Conservation (phyloP, 2,329 filamentous ascomycete species). For the Ascochyta clinopodiicola region DNA sequence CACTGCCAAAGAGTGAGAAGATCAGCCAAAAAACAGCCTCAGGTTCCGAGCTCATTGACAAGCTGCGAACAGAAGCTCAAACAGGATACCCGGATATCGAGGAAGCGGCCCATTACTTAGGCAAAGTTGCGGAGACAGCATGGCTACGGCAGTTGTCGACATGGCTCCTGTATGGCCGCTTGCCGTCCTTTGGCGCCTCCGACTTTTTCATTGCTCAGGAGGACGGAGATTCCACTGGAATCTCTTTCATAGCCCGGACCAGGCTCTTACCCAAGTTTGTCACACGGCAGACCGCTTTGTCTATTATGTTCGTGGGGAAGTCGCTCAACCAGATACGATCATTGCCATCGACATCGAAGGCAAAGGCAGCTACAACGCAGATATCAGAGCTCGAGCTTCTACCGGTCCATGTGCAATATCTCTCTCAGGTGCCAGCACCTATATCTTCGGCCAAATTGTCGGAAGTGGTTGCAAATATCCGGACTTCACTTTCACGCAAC, state of each 20-base stretch:
- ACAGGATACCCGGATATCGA: constrained; percentile 91
- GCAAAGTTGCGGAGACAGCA: constrained; percentile 80
- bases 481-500: constrained; percentile 81
- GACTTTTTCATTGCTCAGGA: constrained; percentile 79
- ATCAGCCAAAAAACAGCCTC: constrained; percentile 55
- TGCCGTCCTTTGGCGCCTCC: constrained; percentile 76
- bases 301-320: constrained; percentile 88
- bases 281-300: constrained; percentile 73
- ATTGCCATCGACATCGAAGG: constrained; percentile 39
- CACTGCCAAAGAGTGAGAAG: constrained; percentile 19
- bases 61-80: constrained; percentile 75
- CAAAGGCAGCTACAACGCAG: constrained; percentile 33
- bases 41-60: constrained; percentile 78
- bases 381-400: constrained; percentile 64
- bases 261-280: constrained; percentile 81
- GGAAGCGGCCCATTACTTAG: constrained; percentile 73
- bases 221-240: constrained; percentile 42
- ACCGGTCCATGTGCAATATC: constrained; percentile 70
- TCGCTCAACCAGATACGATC: constrained; percentile 82
- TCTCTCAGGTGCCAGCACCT: constrained; percentile 74
- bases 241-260: constrained; percentile 37
- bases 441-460: constrained; percentile 75
- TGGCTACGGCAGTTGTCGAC: constrained; percentile 91
- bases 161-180: constrained; percentile 87
- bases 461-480: constrained; percentile 75